Conservation (phyloP, 345 rosid species). For the Lepidium didymum region DNA sequence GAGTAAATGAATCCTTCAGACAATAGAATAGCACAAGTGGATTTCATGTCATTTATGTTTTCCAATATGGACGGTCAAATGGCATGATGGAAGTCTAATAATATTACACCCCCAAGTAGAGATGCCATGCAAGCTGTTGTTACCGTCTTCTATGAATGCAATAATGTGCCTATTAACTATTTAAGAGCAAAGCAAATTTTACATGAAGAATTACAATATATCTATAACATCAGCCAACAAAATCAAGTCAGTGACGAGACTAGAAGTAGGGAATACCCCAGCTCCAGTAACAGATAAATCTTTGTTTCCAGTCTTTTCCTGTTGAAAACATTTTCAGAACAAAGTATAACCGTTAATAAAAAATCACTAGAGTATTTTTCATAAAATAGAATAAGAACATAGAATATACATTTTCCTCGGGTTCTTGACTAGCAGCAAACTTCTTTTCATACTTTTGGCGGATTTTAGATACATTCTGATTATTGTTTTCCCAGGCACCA, state of each 20-base stretch:
- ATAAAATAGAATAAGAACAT: not conserved
- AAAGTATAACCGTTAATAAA: not conserved
- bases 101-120: not conserved
- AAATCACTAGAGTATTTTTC: slow-evolving; percentile 6
- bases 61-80: not conserved
- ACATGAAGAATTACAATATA: slow-evolving; percentile 1
- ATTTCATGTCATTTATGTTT: slow-evolving; percentile 1
- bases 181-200: not conserved
- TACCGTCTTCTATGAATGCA: not conserved
- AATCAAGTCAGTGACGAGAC: not conserved
- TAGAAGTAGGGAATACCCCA: slow-evolving; percentile 54
- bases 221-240: slow-evolving; percentile 14
- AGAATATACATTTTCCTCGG: slow-evolving; percentile 44
- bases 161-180: slow-evolving; percentile 6
- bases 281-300: slow-evolving; percentile 88
- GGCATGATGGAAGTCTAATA: slow-evolving; percentile 4
- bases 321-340: slow-evolving; percentile 24
- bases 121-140: not conserved
- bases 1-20: slow-evolving; percentile 3
- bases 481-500: slow-evolving; percentile 53
- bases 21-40: slow-evolving; percentile 2
- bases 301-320: slow-evolving; percentile 71
- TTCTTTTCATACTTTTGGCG: slow-evolving; percentile 90
- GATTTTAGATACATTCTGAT: slow-evolving; percentile 73
- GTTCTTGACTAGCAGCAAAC: slow-evolving; percentile 77